Evolutionary conservation across 169 alveolate species (phyloP).

Genomic region (Eimeria acervulina): DNA sequence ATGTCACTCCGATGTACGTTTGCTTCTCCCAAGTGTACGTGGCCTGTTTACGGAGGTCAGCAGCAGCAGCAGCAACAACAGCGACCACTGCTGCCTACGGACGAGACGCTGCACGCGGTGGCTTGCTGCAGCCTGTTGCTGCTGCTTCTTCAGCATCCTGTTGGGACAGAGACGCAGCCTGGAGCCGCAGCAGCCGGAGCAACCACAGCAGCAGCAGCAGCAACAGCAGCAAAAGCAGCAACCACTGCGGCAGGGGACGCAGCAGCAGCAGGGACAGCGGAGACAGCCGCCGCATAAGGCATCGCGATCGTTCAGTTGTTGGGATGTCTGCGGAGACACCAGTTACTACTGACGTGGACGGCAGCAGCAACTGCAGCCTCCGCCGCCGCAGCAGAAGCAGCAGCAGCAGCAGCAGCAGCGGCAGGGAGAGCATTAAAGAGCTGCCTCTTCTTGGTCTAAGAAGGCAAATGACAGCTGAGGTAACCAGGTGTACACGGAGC

Average conservation of each 20-base stretch:
- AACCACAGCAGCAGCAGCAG: constrained; percentile 34
- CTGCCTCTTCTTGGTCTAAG: not conserved
- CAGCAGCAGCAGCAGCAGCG: constrained; percentile 27
- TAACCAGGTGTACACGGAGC: constrained; percentile 15
- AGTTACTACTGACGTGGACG: not conserved
- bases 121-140: not conserved
- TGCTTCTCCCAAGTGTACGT: constrained; percentile 46
- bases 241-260: not conserved
- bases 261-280: constrained; percentile 66
- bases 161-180: not conserved
- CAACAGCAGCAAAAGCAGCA: constrained; percentile 10
- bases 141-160: not conserved
- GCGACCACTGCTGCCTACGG: constrained; percentile 8
- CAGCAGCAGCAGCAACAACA: constrained; percentile 27
- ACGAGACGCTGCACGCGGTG: not conserved
- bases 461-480: not conserved
- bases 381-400: constrained; percentile 64
- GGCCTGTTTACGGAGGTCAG: constrained; percentile 40
- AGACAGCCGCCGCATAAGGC: not conserved
- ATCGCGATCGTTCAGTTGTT: not conserved
- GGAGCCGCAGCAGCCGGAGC: not conserved
- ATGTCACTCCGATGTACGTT: constrained; percentile 31
- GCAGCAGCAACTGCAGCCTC: constrained; percentile 4
- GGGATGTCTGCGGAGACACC: constrained; percentile 1
- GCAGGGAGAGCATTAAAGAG: constrained; percentile 18